Conservation (phyloP, 768 basidiomycete species). For the Pulveroboletus sp. region DNA sequence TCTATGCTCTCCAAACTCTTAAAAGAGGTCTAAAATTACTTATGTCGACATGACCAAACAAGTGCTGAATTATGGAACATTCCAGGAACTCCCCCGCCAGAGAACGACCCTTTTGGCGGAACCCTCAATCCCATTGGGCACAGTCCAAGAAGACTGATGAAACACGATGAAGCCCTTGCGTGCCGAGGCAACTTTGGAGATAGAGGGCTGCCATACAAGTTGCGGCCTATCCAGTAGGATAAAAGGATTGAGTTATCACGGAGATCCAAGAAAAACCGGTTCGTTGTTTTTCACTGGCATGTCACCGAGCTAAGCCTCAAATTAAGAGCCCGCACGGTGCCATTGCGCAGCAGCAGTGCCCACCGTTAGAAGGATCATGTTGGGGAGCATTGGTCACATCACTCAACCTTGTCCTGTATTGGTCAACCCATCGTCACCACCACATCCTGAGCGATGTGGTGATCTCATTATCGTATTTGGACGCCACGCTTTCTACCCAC, state of each 20-base stretch:
- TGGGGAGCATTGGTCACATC: no score
- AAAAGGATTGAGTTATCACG: conserved; percentile 7
- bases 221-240: not conserved
- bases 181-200: conserved; percentile 6
- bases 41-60: conserved; percentile 24
- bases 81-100: not conserved
- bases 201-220: conserved; percentile 4
- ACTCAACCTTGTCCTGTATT: no score
- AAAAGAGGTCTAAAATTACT: conserved; percentile 15
- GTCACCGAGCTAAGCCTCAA: no score
- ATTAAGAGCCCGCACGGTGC: no score
- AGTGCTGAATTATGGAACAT: conserved; percentile 1
- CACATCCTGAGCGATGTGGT: not conserved
- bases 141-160: not conserved
- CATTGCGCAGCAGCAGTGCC: no score
- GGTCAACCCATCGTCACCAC: not conserved
- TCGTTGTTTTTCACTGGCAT: not conserved
- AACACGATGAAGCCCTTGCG: not conserved
- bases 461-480: no score
- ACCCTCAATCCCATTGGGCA: conserved; percentile 6
- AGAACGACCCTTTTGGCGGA: conserved; percentile 9
- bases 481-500: not conserved
- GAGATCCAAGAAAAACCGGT: conserved; percentile 2
- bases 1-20: conserved; percentile 11
- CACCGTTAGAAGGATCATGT: no score